These are phyloP conservation scores for Dendrocalamus latiflorus DNA, from an alignment of 202 grass and related monocot species.

Conservation along the genomic window DNA sequence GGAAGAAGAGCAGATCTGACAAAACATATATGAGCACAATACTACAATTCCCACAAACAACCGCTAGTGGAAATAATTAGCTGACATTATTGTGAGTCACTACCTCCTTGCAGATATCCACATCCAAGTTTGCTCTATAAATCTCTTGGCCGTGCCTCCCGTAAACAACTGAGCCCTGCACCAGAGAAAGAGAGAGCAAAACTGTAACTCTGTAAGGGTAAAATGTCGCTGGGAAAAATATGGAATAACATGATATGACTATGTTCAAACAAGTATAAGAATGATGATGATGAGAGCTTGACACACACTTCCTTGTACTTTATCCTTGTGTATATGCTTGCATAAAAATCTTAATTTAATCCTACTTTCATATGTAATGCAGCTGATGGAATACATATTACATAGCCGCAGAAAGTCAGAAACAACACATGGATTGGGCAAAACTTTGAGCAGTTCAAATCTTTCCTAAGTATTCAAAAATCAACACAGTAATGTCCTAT, in stretches of 20 bases:
- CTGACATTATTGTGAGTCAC: neutral
- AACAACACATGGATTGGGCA: slow-evolving; percentile 8
- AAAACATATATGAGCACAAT: neutral
- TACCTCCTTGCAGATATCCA: slow-evolving; percentile 74
- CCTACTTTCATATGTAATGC: neutral
- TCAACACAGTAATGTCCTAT: neutral
- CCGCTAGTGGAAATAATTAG: slow-evolving; percentile 9
- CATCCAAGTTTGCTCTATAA: slow-evolving; percentile 62
- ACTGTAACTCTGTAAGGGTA: neutral
- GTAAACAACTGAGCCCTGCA: slow-evolving; percentile 83
- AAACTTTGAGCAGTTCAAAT: neutral
- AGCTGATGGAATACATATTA: neutral
- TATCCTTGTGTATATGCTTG: neutral
- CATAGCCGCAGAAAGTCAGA: neutral
- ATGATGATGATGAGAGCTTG: neutral
- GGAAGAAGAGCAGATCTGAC: neutral
- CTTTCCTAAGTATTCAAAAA: neutral
- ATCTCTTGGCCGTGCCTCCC: slow-evolving; percentile 63
- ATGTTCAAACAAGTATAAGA: slow-evolving; percentile 17
- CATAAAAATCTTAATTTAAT: neutral
- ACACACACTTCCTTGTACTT: neutral
- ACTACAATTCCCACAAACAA: neutral
- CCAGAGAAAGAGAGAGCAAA: neutral
- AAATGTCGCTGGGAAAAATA: neutral
- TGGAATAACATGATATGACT: neutral